phyloP scores from a whole-genome alignment of 2,329 filamentous ascomycete species.

The Phyllosticta citribraziliensis region DNA sequence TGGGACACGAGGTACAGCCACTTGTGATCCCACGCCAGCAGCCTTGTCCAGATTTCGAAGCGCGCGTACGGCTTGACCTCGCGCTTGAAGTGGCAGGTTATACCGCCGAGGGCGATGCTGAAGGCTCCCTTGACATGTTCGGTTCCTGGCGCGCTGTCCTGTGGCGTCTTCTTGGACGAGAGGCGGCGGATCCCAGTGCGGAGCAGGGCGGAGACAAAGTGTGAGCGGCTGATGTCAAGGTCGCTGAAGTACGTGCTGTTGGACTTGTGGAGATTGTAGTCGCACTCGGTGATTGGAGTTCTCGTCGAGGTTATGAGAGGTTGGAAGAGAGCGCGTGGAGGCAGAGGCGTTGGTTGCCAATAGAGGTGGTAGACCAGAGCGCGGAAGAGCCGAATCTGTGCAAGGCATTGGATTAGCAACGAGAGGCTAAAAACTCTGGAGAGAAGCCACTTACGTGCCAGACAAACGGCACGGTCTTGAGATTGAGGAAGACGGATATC shows the following conservation, averaged over 20 bases:
- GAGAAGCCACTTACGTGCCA: conserved; percentile 56
- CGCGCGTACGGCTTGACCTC: conserved; percentile 36
- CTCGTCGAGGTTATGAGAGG: conserved; percentile 58
- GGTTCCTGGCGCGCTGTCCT: conserved; percentile 5
- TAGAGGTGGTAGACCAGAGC: conserved; percentile 39
- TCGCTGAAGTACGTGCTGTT: conserved; percentile 83
- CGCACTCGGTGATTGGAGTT: conserved; percentile 65
- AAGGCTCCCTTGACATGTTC: conserved; percentile 15
- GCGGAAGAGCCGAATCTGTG: conserved; percentile 37
- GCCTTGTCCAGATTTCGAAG: conserved; percentile 39
- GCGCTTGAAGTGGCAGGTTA: conserved; percentile 38
- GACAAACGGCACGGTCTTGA: conserved; percentile 63
- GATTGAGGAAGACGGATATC: conserved; percentile 42
- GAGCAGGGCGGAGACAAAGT: conserved; percentile 55
- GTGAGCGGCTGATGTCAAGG: conserved; percentile 72
- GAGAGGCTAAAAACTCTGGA: neutral
- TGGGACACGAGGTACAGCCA: conserved; percentile 42
- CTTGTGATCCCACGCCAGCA: conserved; percentile 41
- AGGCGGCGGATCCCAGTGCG: conserved; percentile 30
- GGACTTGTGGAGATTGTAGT: conserved; percentile 78
- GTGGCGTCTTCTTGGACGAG: neutral
- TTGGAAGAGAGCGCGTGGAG: conserved; percentile 59
- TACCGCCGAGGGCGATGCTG: conserved; percentile 36
- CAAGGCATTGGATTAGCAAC: neutral
- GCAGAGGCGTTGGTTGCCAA: conserved; percentile 31